phyloP scores from a whole-genome alignment of 2,329 filamentous ascomycete genomes.

The Fusarium subtropicale region DNA sequence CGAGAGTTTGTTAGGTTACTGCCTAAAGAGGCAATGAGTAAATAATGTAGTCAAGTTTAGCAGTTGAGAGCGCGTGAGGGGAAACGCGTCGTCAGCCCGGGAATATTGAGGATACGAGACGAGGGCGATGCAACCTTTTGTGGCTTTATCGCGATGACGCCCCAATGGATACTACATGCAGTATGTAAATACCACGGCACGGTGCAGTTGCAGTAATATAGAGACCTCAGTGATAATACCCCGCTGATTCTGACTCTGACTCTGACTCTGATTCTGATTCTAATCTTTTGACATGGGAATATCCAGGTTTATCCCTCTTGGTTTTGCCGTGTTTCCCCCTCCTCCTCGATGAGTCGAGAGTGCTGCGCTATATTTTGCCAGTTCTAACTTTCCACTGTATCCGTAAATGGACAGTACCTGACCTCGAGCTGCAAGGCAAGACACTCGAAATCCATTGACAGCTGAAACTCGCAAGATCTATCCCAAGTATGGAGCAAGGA shows the following conservation, averaged over 20 bases:
- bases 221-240: slow-evolving; percentile 1
- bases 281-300: slow-evolving; percentile 12
- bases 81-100: slow-evolving; percentile 26
- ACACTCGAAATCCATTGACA: slow-evolving; percentile 17
- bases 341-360: not conserved
- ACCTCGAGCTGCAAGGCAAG: not conserved
- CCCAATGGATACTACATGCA: not conserved
- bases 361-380: not conserved
- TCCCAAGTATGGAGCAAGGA: slow-evolving; percentile 5
- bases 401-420: not conserved
- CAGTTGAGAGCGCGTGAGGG: slow-evolving; percentile 21
- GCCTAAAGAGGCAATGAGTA: slow-evolving; percentile 36
- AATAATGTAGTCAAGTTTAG: slow-evolving; percentile 23
- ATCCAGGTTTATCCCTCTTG: slow-evolving; percentile 11
- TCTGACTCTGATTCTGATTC: no score
- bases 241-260: not conserved
- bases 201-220: not conserved
- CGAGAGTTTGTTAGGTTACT: slow-evolving; percentile 24
- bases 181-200: not conserved
- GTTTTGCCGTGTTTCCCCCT: slow-evolving; percentile 5
- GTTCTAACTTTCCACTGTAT: not conserved
- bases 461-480: slow-evolving; percentile 20
- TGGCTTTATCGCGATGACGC: slow-evolving; percentile 30
- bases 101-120: slow-evolving; percentile 13
- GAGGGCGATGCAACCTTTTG: not conserved